These are phyloP conservation scores for Macadamia tetraphylla DNA, from an alignment of 164 flowering plant species.

Conservation along the genomic window DNA sequence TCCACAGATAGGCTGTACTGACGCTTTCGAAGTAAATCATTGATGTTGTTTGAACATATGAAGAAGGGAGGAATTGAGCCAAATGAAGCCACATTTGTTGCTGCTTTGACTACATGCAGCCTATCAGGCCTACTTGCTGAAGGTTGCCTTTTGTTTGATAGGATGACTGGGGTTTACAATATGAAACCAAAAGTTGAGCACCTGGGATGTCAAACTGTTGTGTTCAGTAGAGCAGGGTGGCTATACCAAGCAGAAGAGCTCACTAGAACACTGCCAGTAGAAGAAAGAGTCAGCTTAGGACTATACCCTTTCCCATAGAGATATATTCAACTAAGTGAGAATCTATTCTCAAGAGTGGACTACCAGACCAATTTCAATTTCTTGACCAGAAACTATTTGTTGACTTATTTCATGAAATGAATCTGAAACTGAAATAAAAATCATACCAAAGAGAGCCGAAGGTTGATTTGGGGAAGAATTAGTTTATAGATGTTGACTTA, in stretches of 20 bases:
- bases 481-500: too few relatives aligned
- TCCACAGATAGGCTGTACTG: constrained; percentile 22
- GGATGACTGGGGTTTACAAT: constrained; percentile 18
- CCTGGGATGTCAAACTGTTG: constrained; percentile 22
- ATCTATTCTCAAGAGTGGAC: too few relatives aligned
- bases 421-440: too few relatives aligned
- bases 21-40: constrained; percentile 24
- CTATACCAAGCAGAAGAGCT: constrained; percentile 22
- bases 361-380: too few relatives aligned
- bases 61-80: constrained; percentile 21
- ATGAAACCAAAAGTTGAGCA: constrained; percentile 25
- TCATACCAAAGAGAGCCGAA: too few relatives aligned
- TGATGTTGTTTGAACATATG: constrained; percentile 25
- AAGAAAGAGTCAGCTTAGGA: constrained; percentile 21
- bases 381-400: too few relatives aligned
- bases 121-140: constrained; percentile 22
- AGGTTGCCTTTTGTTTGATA: constrained; percentile 21
- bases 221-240: constrained; percentile 25
- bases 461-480: too few relatives aligned
- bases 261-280: constrained; percentile 11
- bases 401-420: too few relatives aligned
- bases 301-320: constrained; percentile 1
- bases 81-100: constrained; percentile 33
- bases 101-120: constrained; percentile 27
- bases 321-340: too few relatives aligned